Conservation (phyloP, 176 grass and related monocot species). For the Phyllostachys edulis region DNA sequence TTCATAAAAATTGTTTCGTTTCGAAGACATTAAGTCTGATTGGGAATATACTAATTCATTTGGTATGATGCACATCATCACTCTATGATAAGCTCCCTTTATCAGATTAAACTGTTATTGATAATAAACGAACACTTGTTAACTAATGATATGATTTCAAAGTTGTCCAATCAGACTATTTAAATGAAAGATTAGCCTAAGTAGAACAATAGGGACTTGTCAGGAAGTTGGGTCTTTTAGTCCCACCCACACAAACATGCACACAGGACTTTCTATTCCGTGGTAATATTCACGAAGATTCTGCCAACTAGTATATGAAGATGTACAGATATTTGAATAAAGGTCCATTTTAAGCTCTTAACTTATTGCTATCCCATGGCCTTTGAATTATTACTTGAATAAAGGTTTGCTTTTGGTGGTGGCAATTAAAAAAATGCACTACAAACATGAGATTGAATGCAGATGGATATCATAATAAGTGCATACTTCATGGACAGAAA, state of each 20-base stretch:
- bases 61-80: background rate
- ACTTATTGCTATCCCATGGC: background rate
- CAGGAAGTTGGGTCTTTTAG: background rate
- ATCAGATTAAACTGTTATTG: background rate
- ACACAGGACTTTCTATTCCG: background rate
- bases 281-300: background rate
- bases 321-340: background rate
- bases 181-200: background rate
- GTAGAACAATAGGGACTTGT: background rate
- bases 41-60: background rate
- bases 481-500: background rate
- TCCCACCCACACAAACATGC: background rate
- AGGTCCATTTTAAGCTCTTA: background rate
- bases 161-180: background rate
- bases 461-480: background rate
- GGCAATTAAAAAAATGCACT: background rate
- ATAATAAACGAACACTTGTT: background rate
- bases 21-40: background rate
- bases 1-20: background rate
- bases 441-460: background rate
- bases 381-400: background rate
- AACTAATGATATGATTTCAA: slow-evolving; percentile 1
- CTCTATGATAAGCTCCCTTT: background rate
- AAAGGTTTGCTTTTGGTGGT: background rate
- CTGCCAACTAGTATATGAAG: background rate